Evolutionary conservation across 768 basidiomycete genomes (phyloP), one percentile per base, ranked within the genome.

Genomic region (Tricholoma hemisulphureum): DNA sequence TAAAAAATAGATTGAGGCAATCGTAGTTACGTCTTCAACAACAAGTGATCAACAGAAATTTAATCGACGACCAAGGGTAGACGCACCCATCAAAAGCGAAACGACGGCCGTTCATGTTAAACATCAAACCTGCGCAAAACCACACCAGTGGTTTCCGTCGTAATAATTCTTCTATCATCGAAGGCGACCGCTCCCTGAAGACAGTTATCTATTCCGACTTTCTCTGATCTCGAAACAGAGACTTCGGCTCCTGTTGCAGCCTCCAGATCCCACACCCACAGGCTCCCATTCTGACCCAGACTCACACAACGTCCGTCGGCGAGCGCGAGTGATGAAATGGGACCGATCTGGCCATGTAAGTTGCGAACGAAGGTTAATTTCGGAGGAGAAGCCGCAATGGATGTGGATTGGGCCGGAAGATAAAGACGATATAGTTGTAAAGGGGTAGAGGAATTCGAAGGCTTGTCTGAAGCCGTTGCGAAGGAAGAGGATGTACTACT

Each of bases 251-350:
- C 79, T 52, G 74, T 80, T 51, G 72, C 79, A 53, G 77, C 80
- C 68, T 93, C 91, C 29, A 93, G 76, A 72, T 93, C 91, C 91
- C 91, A 93, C 2, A 91, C 88, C 88, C 89, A 91, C 41, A 93
- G 80, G 63, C 83, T 83, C 37, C 89, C 89, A 67, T 90, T 85
- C 31, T 72, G 71, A 8, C 87, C 84, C 18, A 92, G 71, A 65
- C 88, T 87, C 26, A 93, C 87, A 61, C 91, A 93, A 2, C 91
- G 83, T 21, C 91, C 91, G 69, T 93, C 91, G 26, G 91, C 84
- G 32, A 93, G 76, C 14, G 87, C 81, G 20, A 93, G 78, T 4
- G 87, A 81, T 4, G 80, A 80, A 21, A 91, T 79, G 6, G 87
- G 82, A 7, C 87, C 85, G 1, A 76, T 74, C 49, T 88, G 90